Percentiles rank a stretch among this genome's conserved stretches.
Evolutionary conservation across 176 grass and related monocot species (phyloP).

Genomic region (Aegilops tauschii): DNA sequence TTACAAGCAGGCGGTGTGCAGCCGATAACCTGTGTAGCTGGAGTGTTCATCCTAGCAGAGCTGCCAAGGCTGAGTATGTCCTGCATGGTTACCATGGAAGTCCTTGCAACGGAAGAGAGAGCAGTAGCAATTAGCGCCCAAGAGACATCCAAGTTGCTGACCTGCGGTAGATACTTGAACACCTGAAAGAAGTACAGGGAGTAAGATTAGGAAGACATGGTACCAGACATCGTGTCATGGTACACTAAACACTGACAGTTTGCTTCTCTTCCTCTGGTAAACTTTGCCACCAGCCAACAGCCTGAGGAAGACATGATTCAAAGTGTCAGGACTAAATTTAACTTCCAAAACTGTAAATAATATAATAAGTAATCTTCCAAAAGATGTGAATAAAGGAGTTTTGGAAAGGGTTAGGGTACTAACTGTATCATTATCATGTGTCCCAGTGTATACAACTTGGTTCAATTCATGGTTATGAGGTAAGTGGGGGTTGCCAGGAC

Average conservation of each 20-base stretch:
- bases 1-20: not conserved
- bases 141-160: slow-evolving; percentile 42
- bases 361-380: not conserved
- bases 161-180: slow-evolving; percentile 51
- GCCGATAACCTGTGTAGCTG: slow-evolving; percentile 67
- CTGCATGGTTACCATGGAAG: slow-evolving; percentile 73
- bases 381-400: not conserved
- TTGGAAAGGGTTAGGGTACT: slow-evolving; percentile 15
- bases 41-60: slow-evolving; percentile 85
- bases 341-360: not conserved
- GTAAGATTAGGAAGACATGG: not conserved
- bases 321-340: not conserved
- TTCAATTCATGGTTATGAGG: slow-evolving; percentile 90
- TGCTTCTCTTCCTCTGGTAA: slow-evolving; percentile 67
- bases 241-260: slow-evolving; percentile 44
- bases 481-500: slow-evolving; percentile 82
- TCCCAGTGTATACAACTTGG: slow-evolving; percentile 98
- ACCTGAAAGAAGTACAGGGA: slow-evolving; percentile 49
- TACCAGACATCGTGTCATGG: not conserved
- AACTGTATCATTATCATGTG: slow-evolving; percentile 96
- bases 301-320: slow-evolving; percentile 34
- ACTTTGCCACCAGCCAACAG: slow-evolving; percentile 79
- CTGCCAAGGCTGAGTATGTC: slow-evolving; percentile 78
- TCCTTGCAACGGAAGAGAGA: slow-evolving; percentile 74
- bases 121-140: slow-evolving; percentile 66